Conservation (phyloP, 129 eudicot species). For the Flaveria bidentis region DNA sequence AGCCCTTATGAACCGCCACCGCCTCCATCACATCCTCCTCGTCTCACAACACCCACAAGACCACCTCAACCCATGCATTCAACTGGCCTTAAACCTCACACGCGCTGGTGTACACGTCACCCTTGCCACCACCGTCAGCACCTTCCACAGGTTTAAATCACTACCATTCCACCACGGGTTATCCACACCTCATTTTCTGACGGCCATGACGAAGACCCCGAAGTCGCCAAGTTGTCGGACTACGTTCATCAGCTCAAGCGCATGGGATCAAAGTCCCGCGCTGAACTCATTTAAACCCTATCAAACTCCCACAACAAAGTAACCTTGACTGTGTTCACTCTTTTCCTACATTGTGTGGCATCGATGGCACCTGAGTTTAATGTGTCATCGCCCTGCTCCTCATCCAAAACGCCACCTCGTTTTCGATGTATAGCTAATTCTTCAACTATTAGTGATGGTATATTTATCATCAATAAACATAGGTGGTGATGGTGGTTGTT, state of each 20-base stretch:
- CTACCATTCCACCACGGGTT: slow-evolving; percentile 25
- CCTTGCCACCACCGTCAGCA: slow-evolving; percentile 43
- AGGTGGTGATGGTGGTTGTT: too few relatives aligned
- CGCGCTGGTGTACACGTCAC: slow-evolving; percentile 48
- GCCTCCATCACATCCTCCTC: slow-evolving; percentile 16
- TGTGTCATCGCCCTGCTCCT: slow-evolving; percentile 50
- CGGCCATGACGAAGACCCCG: slow-evolving; percentile 39
- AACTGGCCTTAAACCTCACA: slow-evolving; percentile 50
- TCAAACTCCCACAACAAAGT: background rate
- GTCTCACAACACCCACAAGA: slow-evolving; percentile 45
- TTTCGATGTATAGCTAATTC: slow-evolving; percentile 38
- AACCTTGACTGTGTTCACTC: slow-evolving; percentile 24
- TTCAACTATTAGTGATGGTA: slow-evolving; percentile 37
- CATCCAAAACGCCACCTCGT: slow-evolving; percentile 39
- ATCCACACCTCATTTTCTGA: slow-evolving; percentile 45
- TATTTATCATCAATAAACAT: background rate
- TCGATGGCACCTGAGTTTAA: slow-evolving; percentile 49
- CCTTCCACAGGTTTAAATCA: slow-evolving; percentile 29
- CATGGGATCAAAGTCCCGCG: slow-evolving; percentile 31
- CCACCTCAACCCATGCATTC: slow-evolving; percentile 66
- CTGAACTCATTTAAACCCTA: background rate
- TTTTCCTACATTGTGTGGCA: slow-evolving; percentile 37
- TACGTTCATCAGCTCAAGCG: slow-evolving; percentile 21
- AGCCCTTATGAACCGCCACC: too few relatives aligned
- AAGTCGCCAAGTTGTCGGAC: background rate